Conservation (phyloP, 2,329 filamentous ascomycete species). For the Aureobasidium pullulans region DNA sequence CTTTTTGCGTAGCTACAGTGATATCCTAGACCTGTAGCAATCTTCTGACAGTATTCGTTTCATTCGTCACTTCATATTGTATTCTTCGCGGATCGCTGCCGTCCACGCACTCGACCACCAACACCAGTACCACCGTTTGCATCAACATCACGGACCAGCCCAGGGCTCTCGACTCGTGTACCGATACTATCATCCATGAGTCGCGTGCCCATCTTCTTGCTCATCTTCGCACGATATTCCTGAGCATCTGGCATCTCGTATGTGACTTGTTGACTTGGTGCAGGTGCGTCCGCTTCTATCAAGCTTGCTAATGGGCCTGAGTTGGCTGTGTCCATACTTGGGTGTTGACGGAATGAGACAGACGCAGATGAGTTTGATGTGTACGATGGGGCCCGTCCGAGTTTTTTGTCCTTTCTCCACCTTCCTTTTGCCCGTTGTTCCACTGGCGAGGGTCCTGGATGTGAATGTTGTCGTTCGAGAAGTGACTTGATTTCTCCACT, state of each 20-base stretch:
- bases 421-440: conserved; percentile 1
- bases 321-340: conserved; percentile 5
- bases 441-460: background rate
- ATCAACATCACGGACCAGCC: conserved; percentile 24
- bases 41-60: background rate
- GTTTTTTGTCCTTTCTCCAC: conserved; percentile 14
- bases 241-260: conserved; percentile 28
- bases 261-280: conserved; percentile 28
- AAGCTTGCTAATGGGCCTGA: conserved; percentile 7
- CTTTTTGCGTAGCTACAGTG: background rate
- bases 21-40: background rate
- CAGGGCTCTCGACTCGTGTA: conserved; percentile 23
- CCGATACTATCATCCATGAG: conserved; percentile 21
- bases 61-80: background rate
- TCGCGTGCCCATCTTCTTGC: conserved; percentile 26
- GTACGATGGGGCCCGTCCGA: conserved; percentile 13
- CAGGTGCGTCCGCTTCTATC: conserved; percentile 12
- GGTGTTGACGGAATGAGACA: background rate
- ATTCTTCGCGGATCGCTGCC: conserved; percentile 14
- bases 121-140: conserved; percentile 14
- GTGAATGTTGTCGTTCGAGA: conserved; percentile 9
- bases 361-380: conserved; percentile 1
- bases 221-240: conserved; percentile 24
- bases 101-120: conserved; percentile 17
- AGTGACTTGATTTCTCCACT: conserved; percentile 12